Conservation (phyloP, 78 protist species). For the Emiliania huxleyi region DNA sequence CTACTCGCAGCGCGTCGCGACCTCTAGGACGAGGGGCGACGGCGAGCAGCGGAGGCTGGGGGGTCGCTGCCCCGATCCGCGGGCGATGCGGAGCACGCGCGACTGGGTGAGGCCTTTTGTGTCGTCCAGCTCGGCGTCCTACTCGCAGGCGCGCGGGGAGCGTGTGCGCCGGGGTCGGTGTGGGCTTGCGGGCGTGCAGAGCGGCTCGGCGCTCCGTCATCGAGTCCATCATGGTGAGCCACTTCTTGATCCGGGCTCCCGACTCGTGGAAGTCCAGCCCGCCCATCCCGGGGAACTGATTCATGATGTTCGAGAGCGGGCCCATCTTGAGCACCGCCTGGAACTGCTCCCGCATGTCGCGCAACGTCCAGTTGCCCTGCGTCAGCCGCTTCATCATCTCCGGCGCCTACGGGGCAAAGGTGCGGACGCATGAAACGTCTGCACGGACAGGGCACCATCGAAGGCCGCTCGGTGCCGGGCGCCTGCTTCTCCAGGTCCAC, state of each 20-base stretch:
- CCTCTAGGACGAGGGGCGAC: not conserved
- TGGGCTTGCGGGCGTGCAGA: too few species aligned
- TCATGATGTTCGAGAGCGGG: slow-evolving; percentile 71
- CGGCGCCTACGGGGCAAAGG: not conserved
- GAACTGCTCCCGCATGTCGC: slow-evolving; percentile 95
- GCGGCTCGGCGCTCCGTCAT: too few species aligned
- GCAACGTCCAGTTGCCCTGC: slow-evolving; percentile 84
- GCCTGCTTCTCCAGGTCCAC: slow-evolving; percentile 58
- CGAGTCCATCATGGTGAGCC: slow-evolving; percentile 87
- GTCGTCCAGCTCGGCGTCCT: slow-evolving; percentile 64
- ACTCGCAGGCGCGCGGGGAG: too few species aligned
- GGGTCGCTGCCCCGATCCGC: slow-evolving; percentile 87
- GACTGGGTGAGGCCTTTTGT: slow-evolving; percentile 58
- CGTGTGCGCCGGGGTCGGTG: slow-evolving; percentile 32
- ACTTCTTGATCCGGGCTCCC: slow-evolving; percentile 67
- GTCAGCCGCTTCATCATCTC: slow-evolving; percentile 58
- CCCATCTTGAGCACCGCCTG: slow-evolving; percentile 84
- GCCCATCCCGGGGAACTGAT: not conserved
- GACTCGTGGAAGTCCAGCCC: slow-evolving; percentile 37
- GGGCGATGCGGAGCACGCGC: slow-evolving; percentile 72
- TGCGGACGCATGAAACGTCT: too few species aligned
- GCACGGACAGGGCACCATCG: too few species aligned
- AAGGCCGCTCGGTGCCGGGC: too few species aligned
- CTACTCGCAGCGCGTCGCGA: too few species aligned
- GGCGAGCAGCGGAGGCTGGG: slow-evolving; percentile 18